Percentiles rank a stretch among this genome's conserved stretches.
These are phyloP conservation scores for Ogataea parapolymorpha DNA, from an alignment of 805 yeast genomes.

Conservation along the genomic window DNA sequence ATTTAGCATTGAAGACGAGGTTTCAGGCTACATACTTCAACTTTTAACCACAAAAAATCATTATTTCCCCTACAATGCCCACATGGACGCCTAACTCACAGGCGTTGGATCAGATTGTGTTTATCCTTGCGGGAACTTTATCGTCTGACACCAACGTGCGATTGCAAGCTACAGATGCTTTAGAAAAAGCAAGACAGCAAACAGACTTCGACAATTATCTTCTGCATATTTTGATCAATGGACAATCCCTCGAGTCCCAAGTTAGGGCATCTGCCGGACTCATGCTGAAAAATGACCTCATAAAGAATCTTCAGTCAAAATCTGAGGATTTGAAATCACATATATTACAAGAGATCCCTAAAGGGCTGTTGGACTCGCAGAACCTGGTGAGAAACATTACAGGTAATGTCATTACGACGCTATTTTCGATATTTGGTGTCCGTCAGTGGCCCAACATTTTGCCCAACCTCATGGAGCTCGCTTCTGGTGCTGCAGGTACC, in stretches of 20 bases:
- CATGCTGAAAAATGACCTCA: constrained; percentile 72
- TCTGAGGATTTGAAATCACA: constrained; percentile 32
- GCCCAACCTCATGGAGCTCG: constrained; percentile 63
- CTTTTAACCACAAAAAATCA: background rate
- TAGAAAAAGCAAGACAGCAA: constrained; percentile 63
- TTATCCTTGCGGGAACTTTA: constrained; percentile 68
- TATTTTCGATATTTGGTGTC: constrained; percentile 66
- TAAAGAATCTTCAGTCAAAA: constrained; percentile 35
- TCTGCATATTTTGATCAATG: constrained; percentile 60
- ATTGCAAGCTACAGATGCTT: constrained; percentile 65
- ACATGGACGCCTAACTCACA: constrained; percentile 68
- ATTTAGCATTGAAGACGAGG: too few relatives aligned
- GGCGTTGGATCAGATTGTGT: constrained; percentile 60
- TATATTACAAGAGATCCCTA: constrained; percentile 35
- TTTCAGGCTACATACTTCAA: background rate
- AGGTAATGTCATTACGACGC: constrained; percentile 83
- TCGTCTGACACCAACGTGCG: constrained; percentile 56
- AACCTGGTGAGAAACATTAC: constrained; percentile 79
- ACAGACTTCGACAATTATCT: constrained; percentile 83
- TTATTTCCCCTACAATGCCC: constrained; percentile 17
- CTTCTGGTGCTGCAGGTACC: constrained; percentile 44
- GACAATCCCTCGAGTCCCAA: constrained; percentile 46
- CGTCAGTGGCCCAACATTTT: constrained; percentile 71
- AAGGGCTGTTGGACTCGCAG: constrained; percentile 51
- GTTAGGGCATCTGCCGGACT: constrained; percentile 88